Percentiles rank a stretch among this genome's conserved stretches.
phyloP scores from a whole-genome alignment of 805 yeast species.

The Yamadazyma paraphyllophila region DNA sequence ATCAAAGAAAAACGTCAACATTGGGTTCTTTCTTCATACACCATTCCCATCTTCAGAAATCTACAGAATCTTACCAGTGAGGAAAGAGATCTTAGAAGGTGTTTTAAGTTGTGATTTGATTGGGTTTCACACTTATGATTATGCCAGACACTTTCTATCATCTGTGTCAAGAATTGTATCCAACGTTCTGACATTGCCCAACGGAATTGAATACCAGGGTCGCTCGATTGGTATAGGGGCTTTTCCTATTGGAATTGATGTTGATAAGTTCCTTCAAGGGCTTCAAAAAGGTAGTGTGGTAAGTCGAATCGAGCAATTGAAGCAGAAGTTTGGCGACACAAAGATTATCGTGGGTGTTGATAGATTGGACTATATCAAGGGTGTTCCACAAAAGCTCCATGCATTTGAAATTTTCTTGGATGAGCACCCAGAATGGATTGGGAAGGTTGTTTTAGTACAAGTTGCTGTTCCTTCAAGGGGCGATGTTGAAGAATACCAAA shows the following conservation, averaged over 20 bases:
- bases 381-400: constrained; percentile 95
- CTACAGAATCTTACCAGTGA: constrained; percentile 91
- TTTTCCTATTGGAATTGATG: constrained; percentile 98
- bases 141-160: constrained; percentile 91
- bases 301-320: constrained; percentile 61
- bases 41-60: constrained; percentile 98
- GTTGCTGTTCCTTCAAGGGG: constrained; percentile 98
- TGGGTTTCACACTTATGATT: constrained; percentile 99
- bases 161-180: constrained; percentile 78
- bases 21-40: constrained; percentile 94
- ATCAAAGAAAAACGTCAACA: constrained; percentile 54
- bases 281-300: constrained; percentile 61
- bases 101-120: constrained; percentile 90
- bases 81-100: constrained; percentile 88
- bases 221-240: constrained; percentile 87
- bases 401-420: constrained; percentile 91
- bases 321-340: constrained; percentile 63
- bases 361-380: constrained; percentile 93
- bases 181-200: constrained; percentile 80
- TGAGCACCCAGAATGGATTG: constrained; percentile 97
- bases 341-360: constrained; percentile 96
- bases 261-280: constrained; percentile 83
- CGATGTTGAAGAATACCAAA: constrained; percentile 97
- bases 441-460: constrained; percentile 92
- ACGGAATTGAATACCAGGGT: constrained; percentile 78